phyloP scores from a whole-genome alignment of 2,329 filamentous ascomycete species.

The Sphaerulina vaccinii region DNA sequence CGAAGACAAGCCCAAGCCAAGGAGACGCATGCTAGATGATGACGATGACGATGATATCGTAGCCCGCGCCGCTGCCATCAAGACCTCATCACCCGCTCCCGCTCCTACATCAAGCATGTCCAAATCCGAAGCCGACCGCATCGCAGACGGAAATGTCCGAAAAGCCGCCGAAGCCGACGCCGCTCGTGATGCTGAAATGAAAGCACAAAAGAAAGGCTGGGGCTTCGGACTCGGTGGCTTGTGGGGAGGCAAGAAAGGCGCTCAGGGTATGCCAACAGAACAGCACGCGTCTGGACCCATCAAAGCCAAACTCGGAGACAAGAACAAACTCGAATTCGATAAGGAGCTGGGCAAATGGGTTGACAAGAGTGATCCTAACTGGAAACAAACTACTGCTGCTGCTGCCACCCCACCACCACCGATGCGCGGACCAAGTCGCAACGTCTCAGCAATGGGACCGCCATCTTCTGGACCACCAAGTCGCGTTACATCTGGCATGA shows the following conservation, averaged over 20 bases:
- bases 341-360: slow-evolving; percentile 97
- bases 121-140: slow-evolving; percentile 56
- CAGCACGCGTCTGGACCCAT: slow-evolving; percentile 66
- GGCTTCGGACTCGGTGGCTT: slow-evolving; percentile 70
- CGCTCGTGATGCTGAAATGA: slow-evolving; percentile 54
- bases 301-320: slow-evolving; percentile 88
- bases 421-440: slow-evolving; percentile 52
- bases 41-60: slow-evolving; percentile 63
- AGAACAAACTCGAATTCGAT: slow-evolving; percentile 91
- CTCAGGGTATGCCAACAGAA: slow-evolving; percentile 57
- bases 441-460: slow-evolving; percentile 52
- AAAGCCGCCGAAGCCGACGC: slow-evolving; percentile 74
- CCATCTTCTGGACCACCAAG: slow-evolving; percentile 44
- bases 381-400: slow-evolving; percentile 56
- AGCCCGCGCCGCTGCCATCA: slow-evolving; percentile 51
- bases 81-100: slow-evolving; percentile 23
- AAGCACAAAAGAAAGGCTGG: slow-evolving; percentile 55
- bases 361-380: slow-evolving; percentile 79
- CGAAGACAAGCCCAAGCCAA: slow-evolving; percentile 51
- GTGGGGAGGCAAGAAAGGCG: slow-evolving; percentile 66
- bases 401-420: slow-evolving; percentile 72
- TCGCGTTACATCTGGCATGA: slow-evolving; percentile 26
- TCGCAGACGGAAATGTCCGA: slow-evolving; percentile 81
- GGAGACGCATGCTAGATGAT: slow-evolving; percentile 79
- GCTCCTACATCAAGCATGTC: slow-evolving; percentile 11